Evolutionary conservation across 2,329 filamentous ascomycete species (phyloP), one percentile per base, ranked within the genome.

Genomic region (Fonsecaea erecta): DNA sequence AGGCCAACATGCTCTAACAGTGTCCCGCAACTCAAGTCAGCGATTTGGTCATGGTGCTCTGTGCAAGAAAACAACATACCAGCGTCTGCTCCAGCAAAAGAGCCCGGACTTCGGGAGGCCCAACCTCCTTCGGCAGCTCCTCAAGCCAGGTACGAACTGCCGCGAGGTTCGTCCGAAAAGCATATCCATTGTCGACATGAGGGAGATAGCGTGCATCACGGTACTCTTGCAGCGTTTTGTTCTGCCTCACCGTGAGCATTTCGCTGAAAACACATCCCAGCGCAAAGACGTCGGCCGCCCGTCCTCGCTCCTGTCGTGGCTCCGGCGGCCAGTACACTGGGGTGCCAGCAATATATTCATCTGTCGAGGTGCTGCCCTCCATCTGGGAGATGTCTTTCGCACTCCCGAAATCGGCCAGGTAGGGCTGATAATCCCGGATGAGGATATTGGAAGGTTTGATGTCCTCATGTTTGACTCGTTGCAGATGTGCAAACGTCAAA

Each of bases 391-490:
- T 32, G 34, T 53, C 52, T 9, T 16, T 53, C 52, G 52, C 52
- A 16, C 30, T 53, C n/a, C 52, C 52, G n/a, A 53, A 53, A 53
- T 53, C 52, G 8, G 52, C 52, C 2, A 53, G 52, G 28, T 53
- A 53, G 6, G 52, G 52, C 30, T 53, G 52, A 34, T 53, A 16
- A 18, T 53, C 30, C 52, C 52, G 52, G 26, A 53, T 53, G 26
- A 53, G 52, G n/a, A 53, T 53, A n/a, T 53, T 53, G 2, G 52
- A 53, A n/a, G 52, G 52, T 53, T 53, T 53, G 52, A 53, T 53
- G 28, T 53, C 52, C 18, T 53, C 52, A 12, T 53, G 52, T 26
- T 53, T 53, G 52, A 53, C 52, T 53, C 30, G 52, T 8, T 53
- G 26, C 30, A 32, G 52, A 34, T 53, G 52, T 34, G 52, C 52